Evolutionary conservation across 169 alveolate species (phyloP).

Genomic region (Cryptosporidium canis): DNA sequence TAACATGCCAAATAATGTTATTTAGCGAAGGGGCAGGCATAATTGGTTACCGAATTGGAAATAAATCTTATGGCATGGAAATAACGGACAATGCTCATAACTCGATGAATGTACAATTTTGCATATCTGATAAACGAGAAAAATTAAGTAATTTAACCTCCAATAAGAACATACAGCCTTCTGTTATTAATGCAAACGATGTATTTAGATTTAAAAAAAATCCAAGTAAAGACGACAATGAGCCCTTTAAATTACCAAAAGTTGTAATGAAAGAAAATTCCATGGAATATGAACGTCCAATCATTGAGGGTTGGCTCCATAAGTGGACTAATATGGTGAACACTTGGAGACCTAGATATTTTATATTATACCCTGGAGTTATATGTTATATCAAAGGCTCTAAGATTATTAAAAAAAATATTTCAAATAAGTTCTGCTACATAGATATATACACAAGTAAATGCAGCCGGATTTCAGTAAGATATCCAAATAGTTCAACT

Average conservation of each 20-base stretch:
- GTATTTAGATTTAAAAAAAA: background rate
- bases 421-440: background rate
- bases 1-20: background rate
- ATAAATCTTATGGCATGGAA: background rate
- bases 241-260: background rate
- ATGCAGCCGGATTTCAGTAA: slow-evolving; percentile 9
- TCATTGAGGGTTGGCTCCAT: slow-evolving; percentile 85
- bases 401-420: slow-evolving; percentile 15
- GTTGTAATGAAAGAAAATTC: background rate
- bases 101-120: background rate
- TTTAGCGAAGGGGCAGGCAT: background rate
- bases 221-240: background rate
- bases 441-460: slow-evolving; percentile 27
- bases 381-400: slow-evolving; percentile 44
- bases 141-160: background rate
- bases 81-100: background rate
- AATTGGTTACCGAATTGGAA: background rate
- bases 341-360: slow-evolving; percentile 87
- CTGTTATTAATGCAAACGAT: background rate
- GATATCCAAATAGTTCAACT: slow-evolving; percentile 5
- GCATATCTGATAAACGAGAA: background rate
- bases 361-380: slow-evolving; percentile 82
- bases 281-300: slow-evolving; percentile 32
- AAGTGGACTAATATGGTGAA: slow-evolving; percentile 88
- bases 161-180: background rate